Evolutionary conservation across 306 rosid genomes (phyloP).

Genomic region (Dalbergia oliveri): DNA sequence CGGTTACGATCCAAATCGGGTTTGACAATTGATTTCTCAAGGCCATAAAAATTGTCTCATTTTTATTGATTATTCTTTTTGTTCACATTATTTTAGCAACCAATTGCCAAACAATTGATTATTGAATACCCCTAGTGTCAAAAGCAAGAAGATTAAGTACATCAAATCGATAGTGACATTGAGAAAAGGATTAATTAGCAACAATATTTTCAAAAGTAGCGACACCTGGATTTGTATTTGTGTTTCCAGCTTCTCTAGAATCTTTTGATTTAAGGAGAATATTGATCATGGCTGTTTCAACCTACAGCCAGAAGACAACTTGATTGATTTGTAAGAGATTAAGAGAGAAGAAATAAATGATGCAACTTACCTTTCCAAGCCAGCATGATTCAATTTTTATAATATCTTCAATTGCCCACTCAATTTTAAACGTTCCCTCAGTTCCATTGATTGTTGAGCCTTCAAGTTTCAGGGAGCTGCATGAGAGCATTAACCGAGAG

Average conservation of each 20-base stretch:
- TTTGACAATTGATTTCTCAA: conserved; percentile 19
- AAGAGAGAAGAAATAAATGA: conserved; percentile 8
- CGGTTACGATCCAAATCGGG: no score
- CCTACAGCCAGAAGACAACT: conserved; percentile 54
- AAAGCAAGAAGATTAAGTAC: conserved; percentile 29
- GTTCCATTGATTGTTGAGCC: conserved; percentile 55
- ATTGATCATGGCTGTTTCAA: conserved; percentile 63
- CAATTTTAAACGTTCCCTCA: conserved; percentile 44
- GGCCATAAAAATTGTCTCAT: neutral
- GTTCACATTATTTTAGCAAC: conserved; percentile 16
- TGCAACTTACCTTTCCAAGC: conserved; percentile 56
- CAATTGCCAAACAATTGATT: conserved; percentile 40
- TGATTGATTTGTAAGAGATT: conserved; percentile 40
- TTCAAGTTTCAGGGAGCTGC: conserved; percentile 58
- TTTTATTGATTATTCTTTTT: conserved; percentile 17
- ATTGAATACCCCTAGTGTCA: neutral
- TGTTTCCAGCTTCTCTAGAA: conserved; percentile 53
- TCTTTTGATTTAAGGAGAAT: conserved; percentile 56
- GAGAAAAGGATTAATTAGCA: neutral
- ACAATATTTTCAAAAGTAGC: conserved; percentile 34
- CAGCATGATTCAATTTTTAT: conserved; percentile 62
- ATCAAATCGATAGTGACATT: neutral
- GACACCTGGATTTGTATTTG: conserved; percentile 64
- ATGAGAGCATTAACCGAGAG: conserved; percentile 60
- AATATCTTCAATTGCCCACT: conserved; percentile 65